These are phyloP conservation scores for Solidago caesia DNA, from an alignment of 129 eudicot species.

Conservation along the genomic window DNA sequence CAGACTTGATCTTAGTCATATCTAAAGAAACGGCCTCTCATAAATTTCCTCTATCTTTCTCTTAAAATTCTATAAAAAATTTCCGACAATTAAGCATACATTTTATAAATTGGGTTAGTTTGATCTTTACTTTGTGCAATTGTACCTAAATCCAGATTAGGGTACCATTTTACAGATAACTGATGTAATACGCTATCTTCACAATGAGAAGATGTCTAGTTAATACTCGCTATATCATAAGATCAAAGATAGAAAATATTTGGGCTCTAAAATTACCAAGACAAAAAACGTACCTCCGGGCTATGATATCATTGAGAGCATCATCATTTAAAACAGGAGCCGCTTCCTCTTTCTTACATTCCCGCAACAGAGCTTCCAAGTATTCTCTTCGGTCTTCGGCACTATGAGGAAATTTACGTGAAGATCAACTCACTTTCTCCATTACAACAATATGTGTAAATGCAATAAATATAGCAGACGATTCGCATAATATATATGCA, in stretches of 20 bases:
- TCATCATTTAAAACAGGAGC: conserved; percentile 95
- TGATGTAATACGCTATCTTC: conserved; percentile 11
- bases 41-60: too few species aligned
- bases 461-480: too few species aligned
- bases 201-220: conserved; percentile 1
- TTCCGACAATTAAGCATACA: too few species aligned
- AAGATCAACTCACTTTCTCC: conserved; percentile 7
- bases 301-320: conserved; percentile 82
- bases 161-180: not conserved
- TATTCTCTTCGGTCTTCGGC: conserved; percentile 99
- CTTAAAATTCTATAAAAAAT: too few species aligned
- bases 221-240: conserved; percentile 2
- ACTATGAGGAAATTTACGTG: conserved; percentile 39
- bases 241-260: not conserved
- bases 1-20: too few species aligned
- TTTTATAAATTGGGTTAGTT: conserved; percentile 5
- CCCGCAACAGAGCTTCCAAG: conserved; percentile 93
- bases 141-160: conserved; percentile 19
- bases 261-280: not conserved
- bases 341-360: conserved; percentile 96
- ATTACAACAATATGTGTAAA: not conserved
- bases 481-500: too few species aligned
- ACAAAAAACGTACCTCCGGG: conserved; percentile 61
- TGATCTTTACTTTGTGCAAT: not conserved
- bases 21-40: too few species aligned